phyloP scores from a whole-genome alignment of 805 yeast species.

The Sugiyamaella smithiae region DNA sequence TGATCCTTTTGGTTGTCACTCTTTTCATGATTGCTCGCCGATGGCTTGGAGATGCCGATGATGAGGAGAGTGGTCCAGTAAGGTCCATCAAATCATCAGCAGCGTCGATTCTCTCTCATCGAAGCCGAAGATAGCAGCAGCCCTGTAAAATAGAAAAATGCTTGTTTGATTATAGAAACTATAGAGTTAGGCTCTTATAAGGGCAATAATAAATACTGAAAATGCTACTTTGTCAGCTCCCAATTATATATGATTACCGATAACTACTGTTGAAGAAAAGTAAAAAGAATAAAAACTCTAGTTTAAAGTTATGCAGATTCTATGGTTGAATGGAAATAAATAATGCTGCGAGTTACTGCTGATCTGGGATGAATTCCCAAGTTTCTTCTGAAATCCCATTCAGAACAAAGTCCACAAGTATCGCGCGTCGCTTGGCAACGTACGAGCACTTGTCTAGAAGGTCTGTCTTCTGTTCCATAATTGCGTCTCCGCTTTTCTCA shows the following conservation, averaged over 20 bases:
- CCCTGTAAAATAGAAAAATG: too few relatives aligned
- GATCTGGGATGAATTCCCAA: conserved; percentile 30
- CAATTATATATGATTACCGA: too few relatives aligned
- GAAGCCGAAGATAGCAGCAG: conserved; percentile 6
- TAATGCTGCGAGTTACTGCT: not conserved
- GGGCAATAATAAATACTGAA: too few relatives aligned
- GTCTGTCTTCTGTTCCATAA: conserved; percentile 34
- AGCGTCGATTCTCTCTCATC: conserved; percentile 15
- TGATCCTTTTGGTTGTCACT: conserved; percentile 41
- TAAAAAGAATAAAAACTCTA: too few relatives aligned
- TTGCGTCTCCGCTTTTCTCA: conserved; percentile 36
- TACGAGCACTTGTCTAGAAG: conserved; percentile 45
- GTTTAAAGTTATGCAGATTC: too few relatives aligned
- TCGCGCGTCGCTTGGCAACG: conserved; percentile 40
- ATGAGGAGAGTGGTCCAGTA: not conserved
- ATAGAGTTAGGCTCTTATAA: too few relatives aligned
- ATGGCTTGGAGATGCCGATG: conserved; percentile 20
- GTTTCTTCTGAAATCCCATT: conserved; percentile 40
- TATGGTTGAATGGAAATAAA: too few relatives aligned
- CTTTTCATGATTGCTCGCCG: conserved; percentile 41
- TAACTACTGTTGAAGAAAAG: too few relatives aligned
- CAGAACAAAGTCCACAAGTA: conserved; percentile 45
- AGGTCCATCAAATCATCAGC: conserved; percentile 13
- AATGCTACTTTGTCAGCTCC: too few relatives aligned
- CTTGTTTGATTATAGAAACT: too few relatives aligned